phyloP scores from a whole-genome alignment of 192 early-diverging fungal genomes.

The Chytriomyces hyalinus region DNA sequence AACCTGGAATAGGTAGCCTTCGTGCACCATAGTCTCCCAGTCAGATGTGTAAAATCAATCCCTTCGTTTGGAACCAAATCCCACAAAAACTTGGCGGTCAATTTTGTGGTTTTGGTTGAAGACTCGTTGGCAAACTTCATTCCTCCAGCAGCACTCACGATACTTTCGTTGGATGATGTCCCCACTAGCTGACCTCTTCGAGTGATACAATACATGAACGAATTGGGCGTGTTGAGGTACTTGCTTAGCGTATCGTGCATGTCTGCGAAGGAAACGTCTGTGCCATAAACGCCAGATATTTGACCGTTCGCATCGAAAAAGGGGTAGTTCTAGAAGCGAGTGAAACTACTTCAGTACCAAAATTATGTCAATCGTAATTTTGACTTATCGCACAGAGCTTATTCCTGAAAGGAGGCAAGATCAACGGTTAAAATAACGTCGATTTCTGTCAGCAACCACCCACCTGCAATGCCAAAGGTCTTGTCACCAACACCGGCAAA shows the following conservation, averaged over 20 bases:
- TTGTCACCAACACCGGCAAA: not conserved
- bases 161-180: constrained; percentile 1
- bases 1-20: constrained; percentile 1
- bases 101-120: not conserved
- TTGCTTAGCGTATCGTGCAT: constrained; percentile 1
- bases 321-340: not conserved
- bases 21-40: not conserved
- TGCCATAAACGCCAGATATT: not conserved
- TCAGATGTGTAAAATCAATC: no score
- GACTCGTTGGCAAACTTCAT: not conserved
- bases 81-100: not conserved
- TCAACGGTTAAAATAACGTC: not conserved
- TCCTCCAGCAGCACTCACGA: not conserved
- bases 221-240: not conserved
- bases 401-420: not conserved
- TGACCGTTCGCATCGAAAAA: not conserved
- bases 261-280: constrained; percentile 5
- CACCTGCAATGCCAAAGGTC: not conserved
- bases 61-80: not conserved
- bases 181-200: constrained; percentile 6
- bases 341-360: no score
- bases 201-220: constrained; percentile 8
- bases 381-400: no score
- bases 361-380: no score
- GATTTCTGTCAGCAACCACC: not conserved